Evolutionary conservation across 176 grass and related monocot species (phyloP).

Genomic region (Avena eriantha): DNA sequence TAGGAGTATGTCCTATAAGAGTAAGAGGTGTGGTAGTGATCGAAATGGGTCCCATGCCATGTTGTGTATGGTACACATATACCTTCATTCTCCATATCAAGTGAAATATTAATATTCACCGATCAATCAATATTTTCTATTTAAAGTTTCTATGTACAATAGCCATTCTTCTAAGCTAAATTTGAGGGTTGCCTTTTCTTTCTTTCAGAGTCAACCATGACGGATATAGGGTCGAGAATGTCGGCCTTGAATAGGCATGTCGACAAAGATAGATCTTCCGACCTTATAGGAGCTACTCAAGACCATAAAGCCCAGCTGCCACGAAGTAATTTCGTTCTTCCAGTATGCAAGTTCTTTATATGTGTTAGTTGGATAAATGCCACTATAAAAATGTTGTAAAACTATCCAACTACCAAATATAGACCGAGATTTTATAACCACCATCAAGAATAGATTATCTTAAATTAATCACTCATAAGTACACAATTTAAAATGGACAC

Average conservation of each 20-base stretch:
- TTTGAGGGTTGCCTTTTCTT: background rate
- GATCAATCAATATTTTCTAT: background rate
- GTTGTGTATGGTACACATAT: background rate
- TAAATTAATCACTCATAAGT: too few relatives aligned
- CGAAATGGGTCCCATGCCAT: background rate
- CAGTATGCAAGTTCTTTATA: background rate
- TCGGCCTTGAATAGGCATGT: background rate
- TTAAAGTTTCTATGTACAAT: too few relatives aligned
- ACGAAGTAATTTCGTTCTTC: background rate
- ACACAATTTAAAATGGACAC: too few relatives aligned
- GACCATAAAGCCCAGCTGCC: background rate
- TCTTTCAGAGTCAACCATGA: background rate
- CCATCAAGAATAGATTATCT: too few relatives aligned
- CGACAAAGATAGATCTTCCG: background rate
- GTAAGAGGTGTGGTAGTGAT: too few relatives aligned
- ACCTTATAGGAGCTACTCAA: background rate
- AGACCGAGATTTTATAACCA: too few relatives aligned
- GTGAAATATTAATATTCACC: background rate
- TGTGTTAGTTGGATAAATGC: too few relatives aligned
- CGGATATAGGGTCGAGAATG: background rate
- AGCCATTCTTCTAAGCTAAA: background rate
- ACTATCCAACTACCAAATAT: too few relatives aligned
- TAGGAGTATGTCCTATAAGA: too few relatives aligned
- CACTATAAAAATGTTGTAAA: too few relatives aligned
- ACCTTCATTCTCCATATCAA: background rate